phyloP scores from a whole-genome alignment of 768 basidiomycete species.

The Tubosaeta sp. region DNA sequence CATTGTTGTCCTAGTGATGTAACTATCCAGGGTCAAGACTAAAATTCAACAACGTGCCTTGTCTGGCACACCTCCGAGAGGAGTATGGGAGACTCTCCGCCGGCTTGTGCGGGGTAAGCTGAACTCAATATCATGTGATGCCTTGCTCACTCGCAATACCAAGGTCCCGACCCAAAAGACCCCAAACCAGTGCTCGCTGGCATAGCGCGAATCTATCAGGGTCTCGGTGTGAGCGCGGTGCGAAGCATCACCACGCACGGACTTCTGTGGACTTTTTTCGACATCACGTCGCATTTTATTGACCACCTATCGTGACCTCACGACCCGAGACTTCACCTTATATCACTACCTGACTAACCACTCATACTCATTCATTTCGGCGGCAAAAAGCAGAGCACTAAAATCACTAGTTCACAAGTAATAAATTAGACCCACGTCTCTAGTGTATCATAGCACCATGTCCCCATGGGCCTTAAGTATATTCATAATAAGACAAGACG shows the following conservation, averaged over 20 bases:
- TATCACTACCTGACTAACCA: constrained; percentile 6
- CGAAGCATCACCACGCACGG: constrained; percentile 94
- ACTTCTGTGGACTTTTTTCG: constrained; percentile 90
- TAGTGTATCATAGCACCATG: constrained; percentile 25
- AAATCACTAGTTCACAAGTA: constrained; percentile 5
- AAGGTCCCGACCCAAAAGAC: constrained; percentile 74
- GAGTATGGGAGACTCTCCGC: constrained; percentile 66
- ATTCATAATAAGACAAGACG: constrained; percentile 8
- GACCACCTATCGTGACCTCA: constrained; percentile 46
- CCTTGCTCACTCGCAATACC: constrained; percentile 1
- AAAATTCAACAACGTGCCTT: constrained; percentile 93
- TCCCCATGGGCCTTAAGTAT: constrained; percentile 2
- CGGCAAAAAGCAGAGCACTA: constrained; percentile 4
- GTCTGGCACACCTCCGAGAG: constrained; percentile 70
- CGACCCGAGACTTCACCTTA: background rate
- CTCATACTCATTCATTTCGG: constrained; percentile 9
- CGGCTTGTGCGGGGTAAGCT: constrained; percentile 74
- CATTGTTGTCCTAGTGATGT: background rate
- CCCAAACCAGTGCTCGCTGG: constrained; percentile 78
- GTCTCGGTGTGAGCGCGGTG: constrained; percentile 88
- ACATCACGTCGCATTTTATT: constrained; percentile 71
- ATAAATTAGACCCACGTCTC: constrained; percentile 15
- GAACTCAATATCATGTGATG: background rate
- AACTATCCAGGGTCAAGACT: constrained; percentile 70
- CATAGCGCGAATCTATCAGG: constrained; percentile 82